These are phyloP conservation scores for Calamus simplicifolius DNA, from an alignment of 176 grass and related monocot species.

Conservation along the genomic window DNA sequence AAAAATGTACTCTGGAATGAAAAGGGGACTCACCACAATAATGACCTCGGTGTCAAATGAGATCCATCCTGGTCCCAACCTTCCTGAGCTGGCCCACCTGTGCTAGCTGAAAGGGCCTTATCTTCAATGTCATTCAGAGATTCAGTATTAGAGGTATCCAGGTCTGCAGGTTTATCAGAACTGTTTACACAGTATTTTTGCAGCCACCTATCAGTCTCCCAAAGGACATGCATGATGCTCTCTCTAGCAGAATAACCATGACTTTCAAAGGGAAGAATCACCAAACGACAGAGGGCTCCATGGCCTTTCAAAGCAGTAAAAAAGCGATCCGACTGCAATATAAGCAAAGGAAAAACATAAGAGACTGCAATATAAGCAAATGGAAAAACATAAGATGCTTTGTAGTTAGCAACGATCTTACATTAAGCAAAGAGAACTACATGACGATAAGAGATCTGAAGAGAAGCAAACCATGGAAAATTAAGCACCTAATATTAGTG, in stretches of 20 bases:
- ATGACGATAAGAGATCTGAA: too few species aligned
- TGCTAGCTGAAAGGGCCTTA: slow-evolving; percentile 53
- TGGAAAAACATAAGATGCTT: background rate
- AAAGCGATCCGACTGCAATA: slow-evolving; percentile 85
- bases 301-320: slow-evolving; percentile 99
- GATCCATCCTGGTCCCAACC: slow-evolving; percentile 29
- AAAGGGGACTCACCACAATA: slow-evolving; percentile 58
- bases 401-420: background rate
- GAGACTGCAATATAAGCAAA: slow-evolving; percentile 41
- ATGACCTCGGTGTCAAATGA: slow-evolving; percentile 38
- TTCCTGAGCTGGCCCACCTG: slow-evolving; percentile 43
- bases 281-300: slow-evolving; percentile 77
- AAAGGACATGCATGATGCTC: slow-evolving; percentile 98
- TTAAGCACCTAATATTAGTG: too few species aligned
- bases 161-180: slow-evolving; percentile 27
- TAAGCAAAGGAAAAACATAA: background rate
- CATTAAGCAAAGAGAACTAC: too few species aligned
- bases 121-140: slow-evolving; percentile 29
- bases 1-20: too few species aligned
- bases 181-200: slow-evolving; percentile 67
- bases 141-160: slow-evolving; percentile 20
- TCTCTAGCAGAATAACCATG: slow-evolving; percentile 94
- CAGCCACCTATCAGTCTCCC: slow-evolving; percentile 96
- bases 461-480: too few species aligned
- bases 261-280: slow-evolving; percentile 92